Evolutionary conservation across 2,329 filamentous ascomycete genomes (phyloP), one percentile per base, ranked within the genome.

Genomic region (Anthostomella pinea): DNA sequence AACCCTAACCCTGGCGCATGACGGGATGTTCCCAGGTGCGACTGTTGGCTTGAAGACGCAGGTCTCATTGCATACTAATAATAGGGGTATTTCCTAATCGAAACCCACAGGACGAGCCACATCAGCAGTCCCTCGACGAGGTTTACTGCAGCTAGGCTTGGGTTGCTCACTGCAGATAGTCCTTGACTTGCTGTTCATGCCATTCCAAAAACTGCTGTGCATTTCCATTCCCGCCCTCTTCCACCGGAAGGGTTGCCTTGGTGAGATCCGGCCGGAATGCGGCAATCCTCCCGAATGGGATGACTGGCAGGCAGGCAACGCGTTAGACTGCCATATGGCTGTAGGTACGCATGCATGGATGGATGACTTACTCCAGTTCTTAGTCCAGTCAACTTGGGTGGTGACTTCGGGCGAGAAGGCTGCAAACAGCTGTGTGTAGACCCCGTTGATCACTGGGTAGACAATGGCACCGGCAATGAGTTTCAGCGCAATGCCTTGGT

Each of bases 351-450:
- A 22, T 3, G 11, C n/a, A 13, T 11, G 8, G 10, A 17, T n/a
- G n/a, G n/a, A 29, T 6, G 5, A 35, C 33, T 29, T 17, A 35
- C 33, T 16, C 33, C 33, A 35, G 17, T 34, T 25, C 15, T 8
- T 27, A 5, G 13, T 34, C 32, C 32, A 34, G 17, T 34, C 33
- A 15, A 29, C 16, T 16, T 24, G 18, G 15, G 28, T 32, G 4
- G 29, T 35, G 8, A 30, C 16, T 10, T 39, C 31, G 2, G 40
- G 28, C 3, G 40, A 43, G 15, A 43, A 33, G 3, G 18, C 36
- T 4, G 31, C 36, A 8, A 33, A 43, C 3, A 43, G 24, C 21
- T 39, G 18, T 7, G 31, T 43, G 17, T 15, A 32, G 10, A 23
- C 36, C 4, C 36, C 40, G 10, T 38, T 19, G n/a, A 19, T 13